These are phyloP conservation scores for Boletus huronensis DNA, from an alignment of 768 basidiomycete genomes.

Conservation along the genomic window DNA sequence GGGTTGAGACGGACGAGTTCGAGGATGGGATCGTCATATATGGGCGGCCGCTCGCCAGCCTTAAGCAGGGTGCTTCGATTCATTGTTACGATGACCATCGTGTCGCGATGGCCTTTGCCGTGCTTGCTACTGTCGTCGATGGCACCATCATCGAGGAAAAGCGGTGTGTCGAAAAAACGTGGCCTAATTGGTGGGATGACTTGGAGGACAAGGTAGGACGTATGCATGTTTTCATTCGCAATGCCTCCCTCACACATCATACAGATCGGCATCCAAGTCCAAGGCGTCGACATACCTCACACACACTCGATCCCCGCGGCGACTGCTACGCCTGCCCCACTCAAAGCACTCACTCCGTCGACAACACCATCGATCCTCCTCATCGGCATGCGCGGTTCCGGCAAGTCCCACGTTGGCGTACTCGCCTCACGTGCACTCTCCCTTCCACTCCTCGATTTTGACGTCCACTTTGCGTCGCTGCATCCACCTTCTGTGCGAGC, in stretches of 20 bases:
- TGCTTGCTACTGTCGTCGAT: slow-evolving; percentile 69
- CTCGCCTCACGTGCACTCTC: slow-evolving; percentile 71
- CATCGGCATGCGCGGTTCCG: slow-evolving; percentile 96
- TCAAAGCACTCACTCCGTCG: slow-evolving; percentile 21
- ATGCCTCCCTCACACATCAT: neutral
- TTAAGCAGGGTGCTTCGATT: slow-evolving; percentile 70
- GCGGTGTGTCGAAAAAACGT: slow-evolving; percentile 98
- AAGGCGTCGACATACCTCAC: slow-evolving; percentile 73
- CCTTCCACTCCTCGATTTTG: slow-evolving; percentile 82
- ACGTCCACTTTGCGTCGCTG: slow-evolving; percentile 67
- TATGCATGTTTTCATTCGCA: neutral
- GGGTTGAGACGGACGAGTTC: slow-evolving; percentile 86
- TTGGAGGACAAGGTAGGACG: slow-evolving; percentile 80
- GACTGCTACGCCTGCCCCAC: slow-evolving; percentile 37
- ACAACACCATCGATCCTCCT: slow-evolving; percentile 63
- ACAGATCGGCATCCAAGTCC: slow-evolving; percentile 85
- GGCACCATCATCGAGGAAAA: slow-evolving; percentile 91
- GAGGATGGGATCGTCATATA: slow-evolving; percentile 91
- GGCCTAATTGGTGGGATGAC: slow-evolving; percentile 99
- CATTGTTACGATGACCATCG: slow-evolving; percentile 99
- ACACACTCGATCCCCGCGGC: slow-evolving; percentile 33
- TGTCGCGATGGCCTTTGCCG: slow-evolving; percentile 97
- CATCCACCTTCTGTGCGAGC: slow-evolving; percentile 60
- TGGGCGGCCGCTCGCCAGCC: slow-evolving; percentile 61
- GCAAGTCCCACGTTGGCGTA: slow-evolving; percentile 85